Evolutionary conservation across 495 filamentous ascomycete genomes (phyloP).

Genomic region (Endocarpon pusillum): DNA sequence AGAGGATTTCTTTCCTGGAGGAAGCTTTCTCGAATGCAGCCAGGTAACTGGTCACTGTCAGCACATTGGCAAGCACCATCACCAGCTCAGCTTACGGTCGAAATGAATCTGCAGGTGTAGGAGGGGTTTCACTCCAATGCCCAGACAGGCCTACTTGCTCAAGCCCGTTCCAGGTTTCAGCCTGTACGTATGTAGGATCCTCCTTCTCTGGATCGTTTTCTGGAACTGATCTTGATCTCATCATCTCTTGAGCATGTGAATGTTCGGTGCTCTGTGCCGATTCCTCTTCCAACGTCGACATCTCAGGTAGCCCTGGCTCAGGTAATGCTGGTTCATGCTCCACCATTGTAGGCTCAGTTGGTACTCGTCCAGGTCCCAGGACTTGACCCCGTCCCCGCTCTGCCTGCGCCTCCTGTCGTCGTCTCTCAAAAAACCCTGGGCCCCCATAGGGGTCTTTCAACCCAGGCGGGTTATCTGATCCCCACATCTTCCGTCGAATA

Average conservation of each 20-base stretch:
- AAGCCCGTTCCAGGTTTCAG: constrained; percentile 39
- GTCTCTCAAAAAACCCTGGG: constrained; percentile 18
- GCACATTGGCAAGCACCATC: not conserved
- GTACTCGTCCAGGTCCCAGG: no score
- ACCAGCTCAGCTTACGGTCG: constrained; percentile 18
- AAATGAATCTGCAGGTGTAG: constrained; percentile 11
- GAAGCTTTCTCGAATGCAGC: constrained; percentile 10
- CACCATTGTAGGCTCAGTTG: no score
- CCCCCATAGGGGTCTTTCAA: constrained; percentile 34
- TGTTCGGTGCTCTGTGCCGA: no score
- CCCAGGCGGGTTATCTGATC: constrained; percentile 36
- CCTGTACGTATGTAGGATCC: constrained; percentile 32
- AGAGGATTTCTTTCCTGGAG: constrained; percentile 12
- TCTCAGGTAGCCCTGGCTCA: not conserved
- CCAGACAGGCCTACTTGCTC: constrained; percentile 35
- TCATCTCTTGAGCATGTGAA: no score
- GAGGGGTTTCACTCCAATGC: constrained; percentile 25
- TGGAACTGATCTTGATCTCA: no score
- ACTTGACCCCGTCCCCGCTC: constrained; percentile 3
- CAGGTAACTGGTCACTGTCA: constrained; percentile 8
- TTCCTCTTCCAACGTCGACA: constrained; percentile 7
- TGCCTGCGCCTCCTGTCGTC: constrained; percentile 10
- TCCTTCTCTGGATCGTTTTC: constrained; percentile 4
- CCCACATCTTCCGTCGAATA: constrained; percentile 37
- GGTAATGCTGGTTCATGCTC: constrained; percentile 7